Evolutionary conservation across 164 flowering plant genomes (phyloP).

Genomic region (Stephania cephalantha): DNA sequence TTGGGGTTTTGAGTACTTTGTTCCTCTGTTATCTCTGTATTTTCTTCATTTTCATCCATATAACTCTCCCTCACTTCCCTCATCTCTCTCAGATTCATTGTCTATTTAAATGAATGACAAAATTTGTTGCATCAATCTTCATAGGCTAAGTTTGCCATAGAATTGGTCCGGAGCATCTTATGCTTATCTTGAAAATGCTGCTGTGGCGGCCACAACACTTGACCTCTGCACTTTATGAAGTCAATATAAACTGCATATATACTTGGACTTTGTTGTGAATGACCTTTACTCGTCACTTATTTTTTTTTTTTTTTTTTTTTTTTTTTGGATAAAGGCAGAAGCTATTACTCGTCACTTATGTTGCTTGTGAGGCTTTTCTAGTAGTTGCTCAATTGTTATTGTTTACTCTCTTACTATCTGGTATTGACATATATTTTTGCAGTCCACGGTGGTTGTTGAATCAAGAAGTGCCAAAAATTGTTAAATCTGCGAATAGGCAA

Average conservation of each 20-base stretch:
- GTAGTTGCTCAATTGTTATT: background rate
- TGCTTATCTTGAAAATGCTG: background rate
- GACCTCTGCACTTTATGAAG: background rate
- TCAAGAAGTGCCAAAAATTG: constrained; percentile 94
- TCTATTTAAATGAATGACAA: no score
- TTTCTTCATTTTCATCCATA: no score
- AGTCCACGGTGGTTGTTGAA: constrained; percentile 93
- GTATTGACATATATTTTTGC: constrained; percentile 28
- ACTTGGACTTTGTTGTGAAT: background rate
- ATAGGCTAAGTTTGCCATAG: no score
- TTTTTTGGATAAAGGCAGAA: no score
- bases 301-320: background rate
- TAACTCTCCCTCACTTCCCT: no score
- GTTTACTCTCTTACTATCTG: background rate
- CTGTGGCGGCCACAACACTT: background rate
- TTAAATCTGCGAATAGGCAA: constrained; percentile 83
- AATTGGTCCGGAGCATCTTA: no score
- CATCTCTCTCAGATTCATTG: no score
- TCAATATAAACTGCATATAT: background rate
- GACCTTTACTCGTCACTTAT: background rate
- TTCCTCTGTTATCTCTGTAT: no score
- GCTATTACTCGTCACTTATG: background rate
- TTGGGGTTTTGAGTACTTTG: no score
- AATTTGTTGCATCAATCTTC: no score
- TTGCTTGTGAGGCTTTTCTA: background rate